Conservation (phyloP, 2,329 filamentous ascomycete genomes). For the Stagonosporopsis rhizophila region DNA sequence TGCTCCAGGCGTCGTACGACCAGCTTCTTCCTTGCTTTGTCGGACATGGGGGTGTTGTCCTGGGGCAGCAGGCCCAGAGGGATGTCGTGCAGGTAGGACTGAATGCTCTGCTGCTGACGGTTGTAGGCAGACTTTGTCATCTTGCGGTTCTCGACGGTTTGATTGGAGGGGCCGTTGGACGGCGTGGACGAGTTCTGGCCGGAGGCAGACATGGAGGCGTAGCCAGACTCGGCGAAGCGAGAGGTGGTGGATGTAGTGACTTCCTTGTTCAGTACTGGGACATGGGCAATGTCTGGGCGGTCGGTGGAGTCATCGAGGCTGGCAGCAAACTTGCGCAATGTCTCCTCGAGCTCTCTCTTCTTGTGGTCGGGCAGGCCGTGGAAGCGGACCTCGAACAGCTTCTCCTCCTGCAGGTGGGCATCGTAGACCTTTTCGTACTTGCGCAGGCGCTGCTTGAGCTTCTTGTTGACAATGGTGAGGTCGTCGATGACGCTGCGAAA, state of each 20-base stretch:
- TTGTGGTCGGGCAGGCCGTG: conserved; percentile 75
- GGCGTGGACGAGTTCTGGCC: conserved; percentile 54
- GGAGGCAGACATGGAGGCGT: conserved; percentile 66
- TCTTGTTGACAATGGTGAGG: conserved; percentile 82
- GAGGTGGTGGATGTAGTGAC: conserved; percentile 65
- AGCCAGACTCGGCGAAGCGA: conserved; percentile 61
- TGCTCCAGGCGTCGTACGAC: conserved; percentile 80
- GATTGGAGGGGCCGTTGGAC: conserved; percentile 34
- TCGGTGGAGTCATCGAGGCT: conserved; percentile 59
- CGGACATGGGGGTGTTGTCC: conserved; percentile 66
- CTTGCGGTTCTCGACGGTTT: conserved; percentile 36
- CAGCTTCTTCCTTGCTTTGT: conserved; percentile 76
- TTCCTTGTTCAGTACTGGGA: conserved; percentile 61
- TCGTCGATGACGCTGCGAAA: conserved; percentile 87
- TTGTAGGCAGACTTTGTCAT: conserved; percentile 44
- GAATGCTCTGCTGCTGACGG: conserved; percentile 61
- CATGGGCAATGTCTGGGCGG: conserved; percentile 38
- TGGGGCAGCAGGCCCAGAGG: conserved; percentile 72
- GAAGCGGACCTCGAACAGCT: conserved; percentile 82
- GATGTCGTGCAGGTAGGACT: conserved; percentile 75
- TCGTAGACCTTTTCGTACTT: conserved; percentile 73
- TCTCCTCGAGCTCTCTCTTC: conserved; percentile 77
- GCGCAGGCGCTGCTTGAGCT: conserved; percentile 74
- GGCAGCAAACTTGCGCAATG: conserved; percentile 73
- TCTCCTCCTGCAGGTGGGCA: conserved; percentile 73